A percentile compares a stretch with the other conserved stretches of the same genome.
phyloP scores from a whole-genome alignment of 2,329 filamentous ascomycete genomes.

The Paradendryphiella salina region DNA sequence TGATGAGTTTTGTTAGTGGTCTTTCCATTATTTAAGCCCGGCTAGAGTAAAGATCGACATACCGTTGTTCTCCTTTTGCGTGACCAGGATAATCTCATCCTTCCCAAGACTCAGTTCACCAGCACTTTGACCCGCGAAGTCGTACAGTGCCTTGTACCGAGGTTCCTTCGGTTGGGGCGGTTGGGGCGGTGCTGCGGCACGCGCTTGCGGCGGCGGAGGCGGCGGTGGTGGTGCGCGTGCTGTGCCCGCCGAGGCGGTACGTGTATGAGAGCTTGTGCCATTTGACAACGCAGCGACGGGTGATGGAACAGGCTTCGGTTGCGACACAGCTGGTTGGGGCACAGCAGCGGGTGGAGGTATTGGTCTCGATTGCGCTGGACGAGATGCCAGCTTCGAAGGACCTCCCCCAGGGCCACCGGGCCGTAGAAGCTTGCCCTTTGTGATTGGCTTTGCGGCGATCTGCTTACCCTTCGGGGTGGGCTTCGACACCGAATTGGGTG shows the following conservation, averaged over 20 bases:
- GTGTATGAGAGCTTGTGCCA: constrained; percentile 48
- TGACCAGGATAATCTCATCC: constrained; percentile 81
- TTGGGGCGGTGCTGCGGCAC: constrained; percentile 62
- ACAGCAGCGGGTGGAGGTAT: constrained; percentile 47
- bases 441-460: constrained; percentile 85
- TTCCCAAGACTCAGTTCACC: constrained; percentile 82
- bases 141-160: constrained; percentile 87
- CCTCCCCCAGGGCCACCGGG: constrained; percentile 83
- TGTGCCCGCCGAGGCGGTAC: constrained; percentile 48
- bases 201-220: constrained; percentile 66
- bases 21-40: background rate
- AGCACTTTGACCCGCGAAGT: constrained; percentile 80
- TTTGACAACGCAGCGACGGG: constrained; percentile 57
- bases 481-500: constrained; percentile 77
- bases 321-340: constrained; percentile 51
- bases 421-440: constrained; percentile 87
- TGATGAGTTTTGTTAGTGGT: constrained; percentile 20
- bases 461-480: constrained; percentile 87
- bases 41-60: constrained; percentile 45
- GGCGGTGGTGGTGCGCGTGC: constrained; percentile 51
- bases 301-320: constrained; percentile 58
- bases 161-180: constrained; percentile 66
- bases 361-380: constrained; percentile 48
- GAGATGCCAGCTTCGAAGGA: constrained; percentile 69
- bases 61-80: constrained; percentile 97